Conservation (phyloP, 2,329 filamentous ascomycete species). For the Stemphylium lycopersici region DNA sequence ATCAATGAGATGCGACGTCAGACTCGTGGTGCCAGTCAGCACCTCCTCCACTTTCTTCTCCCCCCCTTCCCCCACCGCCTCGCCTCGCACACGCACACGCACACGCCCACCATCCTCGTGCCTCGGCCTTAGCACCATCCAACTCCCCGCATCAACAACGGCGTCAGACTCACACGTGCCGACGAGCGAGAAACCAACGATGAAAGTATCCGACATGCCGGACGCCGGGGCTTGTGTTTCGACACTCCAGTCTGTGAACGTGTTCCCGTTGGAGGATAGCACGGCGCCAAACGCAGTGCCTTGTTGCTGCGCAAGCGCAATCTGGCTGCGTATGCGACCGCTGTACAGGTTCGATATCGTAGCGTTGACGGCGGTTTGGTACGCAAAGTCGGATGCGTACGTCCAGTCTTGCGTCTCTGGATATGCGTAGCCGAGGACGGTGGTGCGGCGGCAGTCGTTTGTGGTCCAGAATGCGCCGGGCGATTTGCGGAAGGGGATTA, state of each 20-base stretch:
- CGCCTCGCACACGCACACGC: too few species aligned
- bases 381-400: slow-evolving; percentile 18
- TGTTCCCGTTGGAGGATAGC: background rate
- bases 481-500: slow-evolving; percentile 50
- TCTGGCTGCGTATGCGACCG: slow-evolving; percentile 5
- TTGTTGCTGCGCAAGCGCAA: slow-evolving; percentile 2
- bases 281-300: background rate
- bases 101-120: too few species aligned
- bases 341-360: slow-evolving; percentile 33
- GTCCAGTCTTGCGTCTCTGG: slow-evolving; percentile 42
- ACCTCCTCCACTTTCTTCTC: too few species aligned
- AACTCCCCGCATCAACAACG: slow-evolving; percentile 30
- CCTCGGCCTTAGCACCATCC: slow-evolving; percentile 31
- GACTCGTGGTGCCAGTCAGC: slow-evolving; percentile 24
- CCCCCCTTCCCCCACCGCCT: too few species aligned
- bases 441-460: slow-evolving; percentile 32
- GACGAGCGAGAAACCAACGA: slow-evolving; percentile 30
- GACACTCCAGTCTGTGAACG: slow-evolving; percentile 38
- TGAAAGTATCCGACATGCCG: slow-evolving; percentile 25
- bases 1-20: slow-evolving; percentile 37
- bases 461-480: slow-evolving; percentile 38
- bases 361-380: slow-evolving; percentile 16
- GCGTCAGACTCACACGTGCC: slow-evolving; percentile 24
- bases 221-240: slow-evolving; percentile 13
- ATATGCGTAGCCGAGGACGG: slow-evolving; percentile 42